phyloP scores from a whole-genome alignment of 805 yeast genomes.

The Yamadazyma philogaea region DNA sequence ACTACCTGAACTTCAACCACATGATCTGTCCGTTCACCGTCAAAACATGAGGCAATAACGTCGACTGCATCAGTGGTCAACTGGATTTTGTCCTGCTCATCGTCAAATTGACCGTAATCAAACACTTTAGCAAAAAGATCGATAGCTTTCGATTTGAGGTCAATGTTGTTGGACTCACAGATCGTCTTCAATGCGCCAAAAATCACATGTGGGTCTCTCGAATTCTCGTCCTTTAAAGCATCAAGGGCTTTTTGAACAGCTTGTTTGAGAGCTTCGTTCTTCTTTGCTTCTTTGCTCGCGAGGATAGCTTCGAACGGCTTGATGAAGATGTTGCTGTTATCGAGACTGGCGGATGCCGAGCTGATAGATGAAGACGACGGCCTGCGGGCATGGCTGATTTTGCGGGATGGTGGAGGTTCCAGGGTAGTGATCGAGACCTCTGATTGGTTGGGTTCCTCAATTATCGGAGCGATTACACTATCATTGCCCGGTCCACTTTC shows the following conservation, averaged over 20 bases:
- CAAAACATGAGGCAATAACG: constrained; percentile 79
- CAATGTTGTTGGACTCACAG: constrained; percentile 65
- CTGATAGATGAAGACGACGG: constrained; percentile 2
- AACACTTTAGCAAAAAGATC: constrained; percentile 86
- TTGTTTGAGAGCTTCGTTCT: constrained; percentile 39
- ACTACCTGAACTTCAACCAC: constrained; percentile 88
- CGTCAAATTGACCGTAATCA: constrained; percentile 76
- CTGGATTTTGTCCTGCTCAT: constrained; percentile 51
- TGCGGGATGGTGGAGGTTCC: constrained; percentile 8
- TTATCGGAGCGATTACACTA: constrained; percentile 8
- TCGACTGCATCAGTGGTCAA: constrained; percentile 80
- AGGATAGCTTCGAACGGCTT: constrained; percentile 58
- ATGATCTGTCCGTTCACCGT: constrained; percentile 89
- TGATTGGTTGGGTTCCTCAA: constrained; percentile 11
- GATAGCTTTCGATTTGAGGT: constrained; percentile 68
- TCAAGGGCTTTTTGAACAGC: constrained; percentile 42
- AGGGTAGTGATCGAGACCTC: constrained; percentile 2
- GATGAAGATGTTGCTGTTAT: constrained; percentile 31
- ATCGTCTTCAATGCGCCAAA: constrained; percentile 77
- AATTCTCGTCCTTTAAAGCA: constrained; percentile 34
- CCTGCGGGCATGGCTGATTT: not conserved
- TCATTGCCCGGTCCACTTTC: not conserved
- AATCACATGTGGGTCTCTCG: constrained; percentile 50
- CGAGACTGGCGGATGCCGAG: constrained; percentile 6
- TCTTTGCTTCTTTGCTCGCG: constrained; percentile 59